phyloP scores from a whole-genome alignment of 176 grass and related monocot genomes.

The Lolium multiflorum region DNA sequence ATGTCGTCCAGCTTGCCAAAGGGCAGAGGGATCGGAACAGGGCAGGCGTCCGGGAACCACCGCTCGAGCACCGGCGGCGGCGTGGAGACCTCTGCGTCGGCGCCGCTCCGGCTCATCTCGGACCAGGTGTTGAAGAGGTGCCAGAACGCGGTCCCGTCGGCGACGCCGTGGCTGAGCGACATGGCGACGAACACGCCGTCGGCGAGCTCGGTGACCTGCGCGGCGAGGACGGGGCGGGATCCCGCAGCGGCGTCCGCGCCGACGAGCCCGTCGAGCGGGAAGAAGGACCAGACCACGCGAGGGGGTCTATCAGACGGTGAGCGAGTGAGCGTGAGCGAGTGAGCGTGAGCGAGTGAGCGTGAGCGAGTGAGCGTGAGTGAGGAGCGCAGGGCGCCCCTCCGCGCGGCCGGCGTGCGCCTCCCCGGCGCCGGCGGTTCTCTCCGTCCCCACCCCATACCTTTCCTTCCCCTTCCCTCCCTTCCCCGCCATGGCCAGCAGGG shows the following conservation, averaged over 20 bases:
- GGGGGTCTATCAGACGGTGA: too few relatives aligned
- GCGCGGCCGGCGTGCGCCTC: too few relatives aligned
- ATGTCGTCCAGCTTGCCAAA: slow-evolving; percentile 19
- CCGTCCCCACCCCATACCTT: too few relatives aligned
- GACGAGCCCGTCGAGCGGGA: slow-evolving; percentile 36
- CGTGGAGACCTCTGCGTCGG: background rate
- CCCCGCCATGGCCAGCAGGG: too few relatives aligned
- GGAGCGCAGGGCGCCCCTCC: too few relatives aligned
- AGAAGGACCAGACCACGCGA: slow-evolving; percentile 37
- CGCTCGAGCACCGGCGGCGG: background rate
- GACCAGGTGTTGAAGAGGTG: slow-evolving; percentile 62
- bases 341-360: too few relatives aligned
- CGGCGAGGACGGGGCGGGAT: slow-evolving; percentile 6
- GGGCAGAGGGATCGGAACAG: background rate
- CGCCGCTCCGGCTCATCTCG: slow-evolving; percentile 33
- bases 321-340: too few relatives aligned
- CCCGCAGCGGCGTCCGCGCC: slow-evolving; percentile 8
- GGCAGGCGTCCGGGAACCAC: slow-evolving; percentile 3
- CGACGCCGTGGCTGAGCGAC: slow-evolving; percentile 50
- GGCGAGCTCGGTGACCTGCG: slow-evolving; percentile 68
- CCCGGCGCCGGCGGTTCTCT: too few relatives aligned
- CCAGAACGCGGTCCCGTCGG: slow-evolving; percentile 56
- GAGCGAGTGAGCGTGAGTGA: too few relatives aligned
- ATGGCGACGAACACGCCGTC: slow-evolving; percentile 64
- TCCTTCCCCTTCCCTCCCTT: too few relatives aligned